Base-by-base conservation (phyloP, 2,329 filamentous ascomycete species). In the Plectosphaerella plurivora region DNA sequence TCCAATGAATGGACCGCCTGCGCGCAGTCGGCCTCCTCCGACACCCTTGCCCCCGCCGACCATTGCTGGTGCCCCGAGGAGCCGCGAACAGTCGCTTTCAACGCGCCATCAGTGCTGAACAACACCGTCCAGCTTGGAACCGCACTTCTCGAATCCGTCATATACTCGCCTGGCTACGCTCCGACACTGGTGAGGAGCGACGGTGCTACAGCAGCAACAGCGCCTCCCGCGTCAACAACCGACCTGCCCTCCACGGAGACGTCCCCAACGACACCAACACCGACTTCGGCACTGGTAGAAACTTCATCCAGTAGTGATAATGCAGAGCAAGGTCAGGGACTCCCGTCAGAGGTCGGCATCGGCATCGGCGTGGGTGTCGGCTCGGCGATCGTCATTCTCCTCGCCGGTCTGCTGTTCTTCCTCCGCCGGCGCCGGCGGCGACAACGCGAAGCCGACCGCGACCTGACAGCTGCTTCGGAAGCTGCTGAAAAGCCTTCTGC, bases 1-100 rank as follows among this genome's bases (percentile, higher is more conserved):
- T 61, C 60, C 2, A 53, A 63, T 25, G 50, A 64, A 51, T 71
- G 69, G 64, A 56, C 65, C 15, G 61, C 61, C 18, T 71, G 69
- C 54, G 54, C 56, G 15, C 66, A 69, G 47, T 55, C 55, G 2
- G 53, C 39, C 41, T 50, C 53, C 7, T 55, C 61, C 1, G 45
- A 49, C 3, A 61, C 63, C 5, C 52, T 65, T 15, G 52, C 57
- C 8, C 41, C 56, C 1, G 59, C 65, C 6, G 61, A 64, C 14
- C 57, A 53, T 4, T 69, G 65, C 57, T 63, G 52, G 39, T 69
- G 67, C 44, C 66, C 67, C 0, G 45, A 55, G 2, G 55, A 59
- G n/a, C 57, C 57, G 1, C 61, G 64, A n/a, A 60, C 61, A 28
- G 57, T 66, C 16, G 58, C 55, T 5, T 58, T 66, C 48, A 46